Conservation (phyloP, 1,139 yeast genomes). For the Lodderomyces metapsilosis region DNA sequence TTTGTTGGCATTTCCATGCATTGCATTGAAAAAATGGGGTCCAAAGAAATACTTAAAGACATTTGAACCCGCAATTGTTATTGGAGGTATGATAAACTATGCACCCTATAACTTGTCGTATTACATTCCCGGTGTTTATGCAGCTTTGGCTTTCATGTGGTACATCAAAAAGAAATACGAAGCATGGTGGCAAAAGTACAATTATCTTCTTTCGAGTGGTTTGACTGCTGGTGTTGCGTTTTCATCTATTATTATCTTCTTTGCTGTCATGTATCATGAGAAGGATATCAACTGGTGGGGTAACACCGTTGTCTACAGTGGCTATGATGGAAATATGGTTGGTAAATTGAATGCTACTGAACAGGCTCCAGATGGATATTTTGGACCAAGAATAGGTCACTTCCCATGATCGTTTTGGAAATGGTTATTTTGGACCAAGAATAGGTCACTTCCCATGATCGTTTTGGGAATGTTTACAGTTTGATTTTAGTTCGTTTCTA, state of each 20-base stretch:
- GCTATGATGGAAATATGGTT: conserved; percentile 33
- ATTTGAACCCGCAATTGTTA: conserved; percentile 44
- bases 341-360: conserved; percentile 24
- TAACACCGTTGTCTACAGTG: conserved; percentile 40
- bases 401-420: conserved; percentile 23
- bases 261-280: conserved; percentile 46
- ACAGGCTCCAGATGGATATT: conserved; percentile 41
- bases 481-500: not conserved
- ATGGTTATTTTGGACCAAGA: conserved; percentile 45
- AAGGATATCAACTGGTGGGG: conserved; percentile 56
- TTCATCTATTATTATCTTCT: conserved; percentile 49
- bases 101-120: conserved; percentile 54
- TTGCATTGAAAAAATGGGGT: conserved; percentile 37
- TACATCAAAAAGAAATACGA: conserved; percentile 40
- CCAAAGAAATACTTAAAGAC: conserved; percentile 25
- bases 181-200: conserved; percentile 58
- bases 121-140: conserved; percentile 40
- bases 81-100: conserved; percentile 39
- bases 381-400: conserved; percentile 43
- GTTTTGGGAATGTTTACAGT: not conserved
- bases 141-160: conserved; percentile 44
- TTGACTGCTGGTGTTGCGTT: conserved; percentile 55
- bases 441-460: conserved; percentile 33
- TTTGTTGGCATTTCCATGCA: too few relatives aligned
- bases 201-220: conserved; percentile 50